phyloP scores from a whole-genome alignment of 495 filamentous ascomycete genomes.

The Aspergillus asperescens region DNA sequence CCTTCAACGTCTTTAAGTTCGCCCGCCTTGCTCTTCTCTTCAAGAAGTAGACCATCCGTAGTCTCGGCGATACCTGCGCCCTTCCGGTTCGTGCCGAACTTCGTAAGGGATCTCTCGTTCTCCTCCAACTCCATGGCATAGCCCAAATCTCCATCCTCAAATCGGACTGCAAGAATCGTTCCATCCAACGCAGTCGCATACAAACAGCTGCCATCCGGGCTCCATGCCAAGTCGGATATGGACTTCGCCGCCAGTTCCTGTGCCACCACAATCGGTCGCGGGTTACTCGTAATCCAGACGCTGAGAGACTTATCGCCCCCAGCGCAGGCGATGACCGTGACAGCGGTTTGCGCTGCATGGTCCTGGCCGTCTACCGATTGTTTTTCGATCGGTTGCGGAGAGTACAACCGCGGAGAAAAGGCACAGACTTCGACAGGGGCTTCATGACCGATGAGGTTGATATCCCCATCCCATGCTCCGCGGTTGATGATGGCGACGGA shows the following conservation, averaged over 20 bases:
- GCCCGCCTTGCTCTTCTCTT: slow-evolving; percentile 86
- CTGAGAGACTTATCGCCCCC: slow-evolving; percentile 94
- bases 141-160: slow-evolving; percentile 68
- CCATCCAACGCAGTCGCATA: slow-evolving; percentile 86
- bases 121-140: slow-evolving; percentile 71
- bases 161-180: slow-evolving; percentile 68
- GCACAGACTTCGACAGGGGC: slow-evolving; percentile 94
- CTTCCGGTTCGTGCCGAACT: slow-evolving; percentile 81
- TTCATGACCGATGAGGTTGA: slow-evolving; percentile 96
- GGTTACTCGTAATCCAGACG: slow-evolving; percentile 95
- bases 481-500: slow-evolving; percentile 95
- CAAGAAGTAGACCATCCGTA: slow-evolving; percentile 75
- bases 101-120: slow-evolving; percentile 86
- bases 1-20: slow-evolving; percentile 86
- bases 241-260: slow-evolving; percentile 86
- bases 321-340: slow-evolving; percentile 93
- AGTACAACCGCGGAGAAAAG: slow-evolving; percentile 89
- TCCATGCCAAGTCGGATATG: slow-evolving; percentile 92
- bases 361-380: slow-evolving; percentile 35
- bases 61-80: slow-evolving; percentile 87
- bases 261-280: slow-evolving; percentile 78
- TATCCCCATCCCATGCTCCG: slow-evolving; percentile 89
- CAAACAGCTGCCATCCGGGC: slow-evolving; percentile 80
- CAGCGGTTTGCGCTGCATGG: slow-evolving; percentile 42
- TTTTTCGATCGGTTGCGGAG: slow-evolving; percentile 55